phyloP scores from a whole-genome alignment of 148 eudicot species.

The Heliosperma pusillum region DNA sequence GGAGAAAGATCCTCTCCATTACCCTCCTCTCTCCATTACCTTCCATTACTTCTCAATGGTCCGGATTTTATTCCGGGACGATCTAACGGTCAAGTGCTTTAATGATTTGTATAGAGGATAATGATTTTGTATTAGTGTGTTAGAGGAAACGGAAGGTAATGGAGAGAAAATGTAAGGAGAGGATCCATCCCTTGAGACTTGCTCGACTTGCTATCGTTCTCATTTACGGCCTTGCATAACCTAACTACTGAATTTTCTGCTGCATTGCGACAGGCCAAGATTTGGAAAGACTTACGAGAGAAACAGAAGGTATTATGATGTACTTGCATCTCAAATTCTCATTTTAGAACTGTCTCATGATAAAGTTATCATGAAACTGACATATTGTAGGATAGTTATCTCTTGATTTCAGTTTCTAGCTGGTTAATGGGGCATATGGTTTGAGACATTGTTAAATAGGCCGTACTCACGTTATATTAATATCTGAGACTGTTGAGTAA shows the following conservation, averaged over 20 bases:
- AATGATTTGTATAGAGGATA: no score
- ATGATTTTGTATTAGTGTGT: no score
- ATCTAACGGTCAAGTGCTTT: no score
- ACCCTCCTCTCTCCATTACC: no score
- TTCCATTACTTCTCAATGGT: no score
- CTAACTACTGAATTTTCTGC: slow-evolving; percentile 9
- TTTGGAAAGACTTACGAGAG: slow-evolving; percentile 74
- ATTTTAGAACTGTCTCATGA: not conserved
- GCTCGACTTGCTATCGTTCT: not conserved
- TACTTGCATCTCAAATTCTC: not conserved
- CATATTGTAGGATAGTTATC: not conserved
- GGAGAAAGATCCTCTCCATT: no score
- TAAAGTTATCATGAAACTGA: not conserved
- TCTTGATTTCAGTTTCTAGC: not conserved
- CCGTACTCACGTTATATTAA: not conserved
- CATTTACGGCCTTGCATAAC: not conserved
- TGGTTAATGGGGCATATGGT: not conserved
- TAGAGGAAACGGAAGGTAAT: no score
- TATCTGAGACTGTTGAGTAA: no score
- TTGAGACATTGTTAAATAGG: not conserved
- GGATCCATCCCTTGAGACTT: not conserved
- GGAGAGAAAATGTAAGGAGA: no score
- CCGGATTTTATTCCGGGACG: no score
- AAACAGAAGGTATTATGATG: slow-evolving; percentile 79
- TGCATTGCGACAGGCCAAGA: slow-evolving; percentile 60